phyloP scores from a whole-genome alignment of 2,329 filamentous ascomycete genomes.

The Neonectria sp. region DNA sequence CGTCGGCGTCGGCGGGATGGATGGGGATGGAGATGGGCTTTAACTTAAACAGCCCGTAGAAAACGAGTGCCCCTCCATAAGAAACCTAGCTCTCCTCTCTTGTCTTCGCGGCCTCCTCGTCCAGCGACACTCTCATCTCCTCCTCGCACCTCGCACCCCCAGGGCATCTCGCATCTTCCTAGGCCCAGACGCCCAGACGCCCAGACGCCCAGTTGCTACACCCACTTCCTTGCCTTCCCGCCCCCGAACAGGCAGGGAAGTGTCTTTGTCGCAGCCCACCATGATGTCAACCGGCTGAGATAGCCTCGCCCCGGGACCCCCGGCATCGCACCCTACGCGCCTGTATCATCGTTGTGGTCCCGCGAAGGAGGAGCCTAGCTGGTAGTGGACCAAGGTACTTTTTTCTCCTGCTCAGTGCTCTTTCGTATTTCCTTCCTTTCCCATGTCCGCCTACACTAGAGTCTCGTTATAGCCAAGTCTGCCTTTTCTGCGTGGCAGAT shows the following conservation, averaged over 20 bases:
- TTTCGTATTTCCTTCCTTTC: background rate
- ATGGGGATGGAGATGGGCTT: slow-evolving; percentile 20
- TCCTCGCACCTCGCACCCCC: slow-evolving; percentile 30
- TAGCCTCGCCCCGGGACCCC: slow-evolving; percentile 32
- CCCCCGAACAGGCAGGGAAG: background rate
- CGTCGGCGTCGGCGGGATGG: slow-evolving; percentile 8
- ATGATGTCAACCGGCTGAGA: slow-evolving; percentile 36
- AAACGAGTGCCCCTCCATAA: background rate
- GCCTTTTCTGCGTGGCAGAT: background rate
- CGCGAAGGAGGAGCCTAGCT: background rate
- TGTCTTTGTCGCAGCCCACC: slow-evolving; percentile 11
- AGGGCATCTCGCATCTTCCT: too few species aligned
- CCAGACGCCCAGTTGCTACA: background rate
- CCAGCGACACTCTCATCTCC: slow-evolving; percentile 34
- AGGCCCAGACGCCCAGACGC: too few species aligned
- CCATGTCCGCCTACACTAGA: background rate
- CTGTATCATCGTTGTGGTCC: slow-evolving; percentile 10
- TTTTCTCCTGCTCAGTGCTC: background rate
- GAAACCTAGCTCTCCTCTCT: slow-evolving; percentile 6
- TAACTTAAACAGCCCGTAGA: slow-evolving; percentile 15
- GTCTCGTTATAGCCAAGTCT: background rate
- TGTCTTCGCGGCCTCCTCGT: background rate
- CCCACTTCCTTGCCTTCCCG: slow-evolving; percentile 14
- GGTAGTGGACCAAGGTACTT: slow-evolving; percentile 14
- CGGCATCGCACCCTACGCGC: slow-evolving; percentile 39